phyloP scores from a whole-genome alignment of 805 yeast species.

The Metschnikowia baotianmanensis region DNA sequence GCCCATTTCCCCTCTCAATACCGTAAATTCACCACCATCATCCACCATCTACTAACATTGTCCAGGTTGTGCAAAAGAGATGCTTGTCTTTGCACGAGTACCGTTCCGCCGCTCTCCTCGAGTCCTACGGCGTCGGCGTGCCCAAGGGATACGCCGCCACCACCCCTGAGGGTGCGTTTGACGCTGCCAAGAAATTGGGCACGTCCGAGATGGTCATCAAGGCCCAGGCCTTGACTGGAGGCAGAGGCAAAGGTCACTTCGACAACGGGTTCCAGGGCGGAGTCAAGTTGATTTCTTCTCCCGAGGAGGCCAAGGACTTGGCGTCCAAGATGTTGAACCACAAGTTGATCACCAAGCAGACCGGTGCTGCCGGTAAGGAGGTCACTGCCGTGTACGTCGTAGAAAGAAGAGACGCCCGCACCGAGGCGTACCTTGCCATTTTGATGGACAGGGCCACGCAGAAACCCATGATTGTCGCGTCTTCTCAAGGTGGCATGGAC shows the following conservation, averaged over 20 bases:
- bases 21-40: not conserved
- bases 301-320: conserved; percentile 82
- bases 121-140: conserved; percentile 81
- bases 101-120: conserved; percentile 87
- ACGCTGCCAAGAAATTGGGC: conserved; percentile 72
- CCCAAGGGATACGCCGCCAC: conserved; percentile 91
- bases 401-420: conserved; percentile 88
- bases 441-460: conserved; percentile 91
- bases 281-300: conserved; percentile 81
- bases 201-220: conserved; percentile 87
- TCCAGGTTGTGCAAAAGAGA: conserved; percentile 49
- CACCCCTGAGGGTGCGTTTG: conserved; percentile 83
- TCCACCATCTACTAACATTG: conserved; percentile 17
- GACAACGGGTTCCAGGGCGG: conserved; percentile 96
- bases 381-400: conserved; percentile 96
- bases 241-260: conserved; percentile 98
- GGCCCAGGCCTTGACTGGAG: conserved; percentile 99
- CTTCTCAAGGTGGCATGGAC: conserved; percentile 99
- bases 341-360: conserved; percentile 95
- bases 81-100: conserved; percentile 89
- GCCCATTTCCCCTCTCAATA: not conserved
- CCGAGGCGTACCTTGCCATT: conserved; percentile 94
- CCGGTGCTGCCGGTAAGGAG: conserved; percentile 95
- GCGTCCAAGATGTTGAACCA: conserved; percentile 89
- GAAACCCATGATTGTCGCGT: conserved; percentile 90